phyloP scores from a whole-genome alignment of 1,139 yeast genomes.

The Ogataea hybrid region DNA sequence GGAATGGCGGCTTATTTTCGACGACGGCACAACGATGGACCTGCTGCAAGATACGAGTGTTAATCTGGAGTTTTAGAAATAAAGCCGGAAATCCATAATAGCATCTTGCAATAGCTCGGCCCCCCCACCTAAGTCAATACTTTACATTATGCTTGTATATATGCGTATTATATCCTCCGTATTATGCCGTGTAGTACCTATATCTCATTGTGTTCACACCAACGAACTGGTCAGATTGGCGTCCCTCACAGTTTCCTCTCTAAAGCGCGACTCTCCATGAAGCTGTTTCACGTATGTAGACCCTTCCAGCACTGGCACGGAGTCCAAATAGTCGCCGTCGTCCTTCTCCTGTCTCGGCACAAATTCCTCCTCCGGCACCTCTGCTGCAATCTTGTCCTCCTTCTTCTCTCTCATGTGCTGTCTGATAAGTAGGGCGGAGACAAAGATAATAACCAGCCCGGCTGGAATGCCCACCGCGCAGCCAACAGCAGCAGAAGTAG shows the following conservation, averaged over 20 bases:
- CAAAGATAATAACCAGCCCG: constrained; percentile 35
- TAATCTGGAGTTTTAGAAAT: constrained; percentile 28
- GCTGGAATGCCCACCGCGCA: constrained; percentile 49
- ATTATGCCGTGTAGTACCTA: too few relatives aligned
- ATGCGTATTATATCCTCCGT: constrained; percentile 1
- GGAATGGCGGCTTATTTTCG: constrained; percentile 53
- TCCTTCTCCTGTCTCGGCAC: background rate
- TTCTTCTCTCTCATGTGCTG: constrained; percentile 35
- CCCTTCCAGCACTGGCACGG: constrained; percentile 5
- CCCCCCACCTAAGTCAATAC: too few relatives aligned
- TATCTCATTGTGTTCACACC: background rate
- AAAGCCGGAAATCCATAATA: background rate
- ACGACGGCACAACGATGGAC: constrained; percentile 44
- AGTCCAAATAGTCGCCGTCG: constrained; percentile 4
- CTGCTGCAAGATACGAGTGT: constrained; percentile 51
- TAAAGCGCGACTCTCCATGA: constrained; percentile 13
- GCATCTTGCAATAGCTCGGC: too few relatives aligned
- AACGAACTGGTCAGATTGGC: background rate
- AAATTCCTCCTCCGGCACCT: constrained; percentile 1
- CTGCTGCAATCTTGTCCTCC: constrained; percentile 31
- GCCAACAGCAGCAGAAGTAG: constrained; percentile 44
- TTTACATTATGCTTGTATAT: constrained; percentile 3
- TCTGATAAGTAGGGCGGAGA: constrained; percentile 37
- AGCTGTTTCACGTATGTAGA: constrained; percentile 28
- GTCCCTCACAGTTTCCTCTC: constrained; percentile 5